Base-by-base conservation (phyloP, 2,329 filamentous ascomycete genomes). In the Cordyceps cicadae region DNA sequence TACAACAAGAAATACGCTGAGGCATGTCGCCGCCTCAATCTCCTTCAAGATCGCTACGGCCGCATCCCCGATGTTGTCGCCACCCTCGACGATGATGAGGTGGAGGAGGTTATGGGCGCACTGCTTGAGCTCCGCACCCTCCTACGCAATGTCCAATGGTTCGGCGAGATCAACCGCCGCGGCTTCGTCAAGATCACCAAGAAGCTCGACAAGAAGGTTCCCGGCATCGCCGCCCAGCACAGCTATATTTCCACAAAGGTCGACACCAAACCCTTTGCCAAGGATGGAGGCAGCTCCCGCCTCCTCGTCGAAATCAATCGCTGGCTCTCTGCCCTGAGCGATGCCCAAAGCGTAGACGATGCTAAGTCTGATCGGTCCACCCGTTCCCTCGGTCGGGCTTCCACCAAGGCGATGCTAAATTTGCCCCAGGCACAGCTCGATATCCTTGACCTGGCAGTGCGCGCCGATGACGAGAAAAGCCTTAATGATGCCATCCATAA, bases 101-200 rank as follows among this genome's bases (percentile, higher is more conserved):
- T 88, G 49, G 90, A 97, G 72, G 94, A 99, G 74, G 80, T 97
- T 52, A 89, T 95, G 78, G 91, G 89, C 41, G 92, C 92, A 41
- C 79, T 99, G 55, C 82, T 97, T 37, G 94, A 99, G 74, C 80
- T 97, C 63, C 85, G 94, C 61, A 88, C 87, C 57, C 90, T 95
- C 70, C 76, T 97, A 66, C 84, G 94, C 62, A 97, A 97, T 69
- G 79, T 99, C 57, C 90, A 96, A 73, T 97, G 92, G 92, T 99
- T 97, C 71, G 93, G 92, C 54, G 93, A 97, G 75, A 93, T 97
- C 69, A 99, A 99, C 73, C 85, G 92, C 57, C 83, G 90, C 65
- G 94, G 94, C 2, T 99, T 99, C 70, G 85, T 95, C 72, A 99
- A 99, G 77, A 99, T 99, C 73, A 96, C 94, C 56, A 99, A 99